Evolutionary conservation across 1,284 basidiomycete species (phyloP).

Genomic region (Bjerkandera adusta): DNA sequence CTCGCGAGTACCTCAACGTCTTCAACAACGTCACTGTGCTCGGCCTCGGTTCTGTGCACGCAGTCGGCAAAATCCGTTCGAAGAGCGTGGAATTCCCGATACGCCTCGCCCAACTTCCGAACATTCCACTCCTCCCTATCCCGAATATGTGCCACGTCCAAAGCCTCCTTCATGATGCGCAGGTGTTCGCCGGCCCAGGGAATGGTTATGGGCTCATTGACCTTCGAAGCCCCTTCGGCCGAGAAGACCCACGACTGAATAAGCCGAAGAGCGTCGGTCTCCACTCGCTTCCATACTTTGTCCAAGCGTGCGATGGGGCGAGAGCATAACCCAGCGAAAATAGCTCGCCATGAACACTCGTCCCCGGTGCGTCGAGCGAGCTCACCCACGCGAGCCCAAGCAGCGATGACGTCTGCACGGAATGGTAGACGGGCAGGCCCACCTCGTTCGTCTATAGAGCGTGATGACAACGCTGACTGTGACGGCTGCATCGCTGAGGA

Average conservation of each 20-base stretch:
- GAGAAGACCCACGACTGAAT: constrained; percentile 67
- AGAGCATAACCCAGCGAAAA: constrained; percentile 63
- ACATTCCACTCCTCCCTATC: constrained; percentile 43
- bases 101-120: constrained; percentile 40
- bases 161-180: constrained; percentile 37
- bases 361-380: constrained; percentile 65
- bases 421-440: constrained; percentile 59
- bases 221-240: constrained; percentile 34
- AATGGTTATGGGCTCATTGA: constrained; percentile 48
- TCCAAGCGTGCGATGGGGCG: constrained; percentile 71
- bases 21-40: constrained; percentile 36
- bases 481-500: constrained; percentile 24
- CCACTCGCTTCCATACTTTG: constrained; percentile 75
- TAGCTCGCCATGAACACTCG: constrained; percentile 74
- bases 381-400: constrained; percentile 72
- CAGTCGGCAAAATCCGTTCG: constrained; percentile 51
- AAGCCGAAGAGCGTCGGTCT: constrained; percentile 49
- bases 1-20: constrained; percentile 49
- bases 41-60: constrained; percentile 35
- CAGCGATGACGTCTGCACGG: constrained; percentile 65
- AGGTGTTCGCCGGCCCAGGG: constrained; percentile 67
- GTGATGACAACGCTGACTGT: constrained; percentile 10
- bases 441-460: constrained; percentile 35
- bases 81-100: constrained; percentile 49
- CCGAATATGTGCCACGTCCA: constrained; percentile 41